phyloP scores from a whole-genome alignment of 2,329 filamentous ascomycete genomes.

The Metarhizium album region DNA sequence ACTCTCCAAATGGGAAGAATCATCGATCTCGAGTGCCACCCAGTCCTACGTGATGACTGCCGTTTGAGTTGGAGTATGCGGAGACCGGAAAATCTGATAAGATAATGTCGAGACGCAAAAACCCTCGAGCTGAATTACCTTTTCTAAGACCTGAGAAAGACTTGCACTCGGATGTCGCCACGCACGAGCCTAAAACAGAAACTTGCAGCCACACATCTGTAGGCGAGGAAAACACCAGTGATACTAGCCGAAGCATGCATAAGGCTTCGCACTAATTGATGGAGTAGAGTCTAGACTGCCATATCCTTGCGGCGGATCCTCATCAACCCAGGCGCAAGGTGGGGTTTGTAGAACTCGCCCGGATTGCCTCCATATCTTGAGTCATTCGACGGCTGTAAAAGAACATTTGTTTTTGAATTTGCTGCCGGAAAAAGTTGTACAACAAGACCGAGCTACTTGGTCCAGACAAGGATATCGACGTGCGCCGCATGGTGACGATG shows the following conservation, averaged over 20 bases:
- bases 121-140: too few species aligned
- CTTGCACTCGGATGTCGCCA: too few species aligned
- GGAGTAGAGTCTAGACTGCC: constrained; percentile 19
- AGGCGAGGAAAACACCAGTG: constrained; percentile 18
- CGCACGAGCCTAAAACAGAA: too few species aligned
- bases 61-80: too few species aligned
- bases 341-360: constrained; percentile 27
- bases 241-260: too few species aligned
- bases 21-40: too few species aligned
- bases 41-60: too few species aligned
- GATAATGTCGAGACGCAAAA: too few species aligned
- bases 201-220: constrained; percentile 27
- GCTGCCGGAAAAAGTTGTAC: constrained; percentile 27
- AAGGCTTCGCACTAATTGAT: neutral
- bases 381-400: constrained; percentile 34
- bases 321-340: constrained; percentile 30
- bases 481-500: constrained; percentile 32
- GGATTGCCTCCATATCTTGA: constrained; percentile 36
- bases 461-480: constrained; percentile 23
- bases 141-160: too few species aligned
- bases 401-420: constrained; percentile 34
- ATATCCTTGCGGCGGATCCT: constrained; percentile 34
- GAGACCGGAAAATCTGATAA: too few species aligned
- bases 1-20: too few species aligned
- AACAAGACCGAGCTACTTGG: constrained; percentile 25